Evolutionary conservation across 441 rosid genomes (phyloP), one percentile per base, ranked within the genome.

Genomic region (Euphorbia celastroides): DNA sequence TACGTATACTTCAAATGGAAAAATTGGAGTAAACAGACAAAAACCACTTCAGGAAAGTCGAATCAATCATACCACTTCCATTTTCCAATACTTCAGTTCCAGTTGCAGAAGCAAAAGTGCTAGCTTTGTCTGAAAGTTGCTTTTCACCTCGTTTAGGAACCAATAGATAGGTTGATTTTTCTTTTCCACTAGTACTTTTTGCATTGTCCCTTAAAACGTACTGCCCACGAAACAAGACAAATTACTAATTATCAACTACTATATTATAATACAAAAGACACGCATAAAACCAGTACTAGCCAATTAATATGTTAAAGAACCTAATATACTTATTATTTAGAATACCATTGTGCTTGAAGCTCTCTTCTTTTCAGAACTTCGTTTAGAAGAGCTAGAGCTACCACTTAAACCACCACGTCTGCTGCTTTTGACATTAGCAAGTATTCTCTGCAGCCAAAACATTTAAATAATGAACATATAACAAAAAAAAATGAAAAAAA

Each of bases 331-430:
- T 54, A 19, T 17, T 60, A 50, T 32, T 57, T 28, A 57, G 14
- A 78, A 42, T 80, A 88, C 92, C 92, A 79, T 77, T 62, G 82
- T 72, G 48, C 79, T 68, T 19, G 90, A 82, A 67, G 23, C 77
- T 72, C 78, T 80, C 76, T 81, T 83, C 83, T 77, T 88, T 25
- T 85, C 92, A 67, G 87, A 83, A 70, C 75, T 81, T 65, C 87
- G 80, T 77, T 81, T 88, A 22, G 86, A 73, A 63, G 89, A 85
- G 68, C 84, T 46, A 36, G 82, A 72, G 79, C 75, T 82, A 66
- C 84, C 80, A 60, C 75, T 75, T 54, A 81, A 77, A 74, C 73
- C 79, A 67, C 80, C 82, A 66, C 86, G 80, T 72, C 85, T 75
- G 70, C 77, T 77, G 22, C 60, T 63, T 73, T 88, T 88, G 60